These are phyloP conservation scores for Maudiozyma serrabonitensis DNA, from an alignment of 805 yeast genomes.

Conservation along the genomic window DNA sequence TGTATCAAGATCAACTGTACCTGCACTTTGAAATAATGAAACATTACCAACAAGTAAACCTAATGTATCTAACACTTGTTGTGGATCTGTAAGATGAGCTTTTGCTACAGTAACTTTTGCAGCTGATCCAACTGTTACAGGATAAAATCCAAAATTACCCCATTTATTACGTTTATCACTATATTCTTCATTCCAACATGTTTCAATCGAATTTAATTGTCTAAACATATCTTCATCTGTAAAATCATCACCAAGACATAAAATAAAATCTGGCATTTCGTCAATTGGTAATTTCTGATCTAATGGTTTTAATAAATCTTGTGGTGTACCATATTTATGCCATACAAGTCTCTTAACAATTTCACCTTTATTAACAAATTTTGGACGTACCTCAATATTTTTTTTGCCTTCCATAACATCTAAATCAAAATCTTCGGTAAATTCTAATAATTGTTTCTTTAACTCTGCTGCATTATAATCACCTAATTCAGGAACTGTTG, in stretches of 20 bases:
- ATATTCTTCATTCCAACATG: constrained; percentile 28
- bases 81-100: constrained; percentile 75
- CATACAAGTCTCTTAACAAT: constrained; percentile 74
- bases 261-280: constrained; percentile 67
- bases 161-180: constrained; percentile 35
- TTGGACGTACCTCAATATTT: constrained; percentile 93
- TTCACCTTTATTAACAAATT: constrained; percentile 92
- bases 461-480: constrained; percentile 72
- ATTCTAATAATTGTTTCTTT: constrained; percentile 48
- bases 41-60: constrained; percentile 75
- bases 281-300: constrained; percentile 31
- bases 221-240: constrained; percentile 98
- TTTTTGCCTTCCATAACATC: constrained; percentile 98
- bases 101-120: constrained; percentile 77
- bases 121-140: constrained; percentile 90
- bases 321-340: constrained; percentile 50
- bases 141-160: constrained; percentile 57
- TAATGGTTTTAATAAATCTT: constrained; percentile 29
- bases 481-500: constrained; percentile 91
- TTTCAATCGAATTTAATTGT: constrained; percentile 57
- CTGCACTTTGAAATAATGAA: constrained; percentile 68
- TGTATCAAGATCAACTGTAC: constrained; percentile 65
- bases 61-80: constrained; percentile 73
- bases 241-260: constrained; percentile 90
- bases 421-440: constrained; percentile 65